A percentile compares a stretch with the other conserved stretches of the same genome.
phyloP scores from a whole-genome alignment of 352 stramenopile species.

The Pelagophyceae sp. region DNA sequence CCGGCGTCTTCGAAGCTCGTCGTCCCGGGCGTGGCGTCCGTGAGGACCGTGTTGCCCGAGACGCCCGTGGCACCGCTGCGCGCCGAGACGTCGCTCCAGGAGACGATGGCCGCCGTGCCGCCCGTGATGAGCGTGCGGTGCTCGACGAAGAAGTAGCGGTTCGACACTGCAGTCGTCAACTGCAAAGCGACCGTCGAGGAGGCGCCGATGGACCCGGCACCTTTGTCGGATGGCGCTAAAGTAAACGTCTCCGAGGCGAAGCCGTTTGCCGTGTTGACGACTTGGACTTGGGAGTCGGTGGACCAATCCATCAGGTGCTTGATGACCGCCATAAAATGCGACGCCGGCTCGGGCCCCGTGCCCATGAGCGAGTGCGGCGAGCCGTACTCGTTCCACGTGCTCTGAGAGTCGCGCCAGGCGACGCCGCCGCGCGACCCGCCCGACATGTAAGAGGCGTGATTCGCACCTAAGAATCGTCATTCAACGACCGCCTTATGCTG shows the following conservation, averaged over 20 bases:
- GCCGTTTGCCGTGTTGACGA: neutral
- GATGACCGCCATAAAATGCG: neutral
- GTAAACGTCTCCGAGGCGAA: neutral
- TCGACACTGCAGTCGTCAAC: neutral
- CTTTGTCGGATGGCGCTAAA: neutral
- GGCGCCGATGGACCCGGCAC: neutral
- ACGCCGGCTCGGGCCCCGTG: neutral
- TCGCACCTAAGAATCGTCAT: too few relatives aligned
- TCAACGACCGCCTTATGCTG: too few relatives aligned
- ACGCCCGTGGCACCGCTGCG: neutral
- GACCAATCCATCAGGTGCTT: neutral
- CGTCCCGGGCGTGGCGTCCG: neutral
- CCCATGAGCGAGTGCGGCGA: neutral
- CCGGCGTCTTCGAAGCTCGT: neutral
- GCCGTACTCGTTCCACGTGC: neutral
- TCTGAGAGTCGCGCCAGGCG: neutral
- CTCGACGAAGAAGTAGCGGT: neutral
- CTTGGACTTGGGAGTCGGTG: neutral
- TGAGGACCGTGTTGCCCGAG: neutral
- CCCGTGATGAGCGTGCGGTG: neutral
- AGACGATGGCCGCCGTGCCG: neutral
- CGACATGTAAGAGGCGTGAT: neutral
- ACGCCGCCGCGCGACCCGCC: neutral
- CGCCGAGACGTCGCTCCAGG: neutral
- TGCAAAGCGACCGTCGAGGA: neutral